These are phyloP conservation scores for Rosa rugosa DNA, from an alignment of 306 rosid genomes.

Conservation along the genomic window DNA sequence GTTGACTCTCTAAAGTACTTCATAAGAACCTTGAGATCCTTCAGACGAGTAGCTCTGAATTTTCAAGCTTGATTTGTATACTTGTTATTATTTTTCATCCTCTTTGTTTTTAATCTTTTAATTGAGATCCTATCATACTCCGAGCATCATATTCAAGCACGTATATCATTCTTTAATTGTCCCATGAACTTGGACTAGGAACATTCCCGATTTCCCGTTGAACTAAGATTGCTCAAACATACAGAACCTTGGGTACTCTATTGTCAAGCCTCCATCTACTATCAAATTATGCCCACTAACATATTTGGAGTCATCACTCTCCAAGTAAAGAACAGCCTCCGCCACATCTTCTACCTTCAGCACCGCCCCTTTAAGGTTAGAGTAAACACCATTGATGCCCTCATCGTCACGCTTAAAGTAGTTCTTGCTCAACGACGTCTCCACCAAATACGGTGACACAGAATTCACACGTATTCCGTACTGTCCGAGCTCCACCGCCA, in stretches of 20 bases:
- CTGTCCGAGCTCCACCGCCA: conserved; percentile 48
- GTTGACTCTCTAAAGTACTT: no score
- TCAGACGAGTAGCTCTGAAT: no score
- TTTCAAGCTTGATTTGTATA: no score
- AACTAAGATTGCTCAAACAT: conserved; percentile 10
- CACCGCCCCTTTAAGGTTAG: conserved; percentile 28
- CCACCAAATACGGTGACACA: conserved; percentile 37
- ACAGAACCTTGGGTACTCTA: conserved; percentile 15
- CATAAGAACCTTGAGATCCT: no score
- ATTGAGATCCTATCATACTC: no score
- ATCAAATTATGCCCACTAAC: conserved; percentile 52
- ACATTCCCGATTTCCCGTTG: no score
- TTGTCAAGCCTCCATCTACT: conserved; percentile 48
- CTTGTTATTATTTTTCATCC: no score
- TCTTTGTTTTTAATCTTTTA: no score
- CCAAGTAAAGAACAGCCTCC: conserved; percentile 53
- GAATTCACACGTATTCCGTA: conserved; percentile 53
- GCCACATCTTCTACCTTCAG: conserved; percentile 40
- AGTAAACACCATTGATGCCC: conserved; percentile 15
- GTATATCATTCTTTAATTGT: no score
- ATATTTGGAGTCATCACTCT: conserved; percentile 47
- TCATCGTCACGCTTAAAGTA: conserved; percentile 30
- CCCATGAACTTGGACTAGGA: no score
- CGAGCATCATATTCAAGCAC: no score
- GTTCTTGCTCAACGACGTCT: conserved; percentile 33